phyloP scores from a whole-genome alignment of 1,284 basidiomycete genomes.

The Trametes sp. region DNA sequence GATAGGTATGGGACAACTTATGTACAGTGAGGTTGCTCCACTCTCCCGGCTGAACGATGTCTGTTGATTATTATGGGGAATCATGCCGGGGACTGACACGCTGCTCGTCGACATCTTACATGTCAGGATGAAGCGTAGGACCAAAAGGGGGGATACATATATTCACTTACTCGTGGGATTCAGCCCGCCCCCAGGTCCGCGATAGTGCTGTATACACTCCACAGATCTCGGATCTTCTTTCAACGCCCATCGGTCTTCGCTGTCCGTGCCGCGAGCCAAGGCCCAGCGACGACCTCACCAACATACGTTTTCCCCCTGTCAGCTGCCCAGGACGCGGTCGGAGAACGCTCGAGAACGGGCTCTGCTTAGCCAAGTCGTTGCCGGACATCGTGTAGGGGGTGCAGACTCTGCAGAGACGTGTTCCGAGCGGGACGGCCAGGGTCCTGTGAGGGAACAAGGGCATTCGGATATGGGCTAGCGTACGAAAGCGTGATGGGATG shows the following conservation, averaged over 20 bases:
- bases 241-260: constrained; percentile 6
- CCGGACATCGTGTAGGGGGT: neutral
- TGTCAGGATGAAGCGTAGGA: too few species aligned
- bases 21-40: too few species aligned
- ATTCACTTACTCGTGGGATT: too few species aligned
- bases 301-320: constrained; percentile 2
- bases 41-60: too few species aligned
- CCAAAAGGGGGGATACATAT: too few species aligned
- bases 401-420: neutral
- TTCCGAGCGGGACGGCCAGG: neutral
- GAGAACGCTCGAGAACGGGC: neutral
- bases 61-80: too few species aligned
- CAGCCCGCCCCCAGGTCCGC: too few species aligned
- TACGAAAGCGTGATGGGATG: constrained; percentile 7
- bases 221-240: constrained; percentile 7
- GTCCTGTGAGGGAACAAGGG: constrained; percentile 7
- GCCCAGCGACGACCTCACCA: neutral
- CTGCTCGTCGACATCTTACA: too few species aligned
- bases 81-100: too few species aligned
- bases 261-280: constrained; percentile 11
- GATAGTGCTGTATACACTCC: neutral
- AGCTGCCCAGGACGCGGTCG: neutral
- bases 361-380: neutral
- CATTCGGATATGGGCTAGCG: constrained; percentile 17
- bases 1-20: too few species aligned